phyloP scores from a whole-genome alignment of 495 filamentous ascomycete genomes.

The Hypomontagnella monticulosa region DNA sequence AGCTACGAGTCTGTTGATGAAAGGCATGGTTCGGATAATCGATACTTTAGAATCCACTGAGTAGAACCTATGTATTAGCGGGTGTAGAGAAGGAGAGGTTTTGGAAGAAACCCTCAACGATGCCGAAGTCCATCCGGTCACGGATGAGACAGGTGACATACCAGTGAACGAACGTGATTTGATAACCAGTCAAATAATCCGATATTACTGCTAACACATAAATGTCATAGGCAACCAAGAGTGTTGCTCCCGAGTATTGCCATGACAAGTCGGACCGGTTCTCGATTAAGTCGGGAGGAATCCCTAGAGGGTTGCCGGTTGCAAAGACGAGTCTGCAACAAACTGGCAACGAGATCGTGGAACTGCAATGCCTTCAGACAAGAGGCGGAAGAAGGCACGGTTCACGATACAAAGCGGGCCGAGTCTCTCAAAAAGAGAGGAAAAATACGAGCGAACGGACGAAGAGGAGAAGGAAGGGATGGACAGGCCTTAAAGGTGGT shows the following conservation, averaged over 20 bases:
- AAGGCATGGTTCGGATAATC: constrained; percentile 31
- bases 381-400: constrained; percentile 33
- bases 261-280: constrained; percentile 38
- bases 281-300: constrained; percentile 15
- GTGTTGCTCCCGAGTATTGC: constrained; percentile 34
- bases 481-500: constrained; percentile 40
- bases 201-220: constrained; percentile 21
- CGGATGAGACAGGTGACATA: constrained; percentile 14
- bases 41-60: constrained; percentile 14
- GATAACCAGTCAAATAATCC: constrained; percentile 24
- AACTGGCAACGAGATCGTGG: constrained; percentile 19
- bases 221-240: constrained; percentile 35
- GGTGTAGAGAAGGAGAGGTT: background rate
- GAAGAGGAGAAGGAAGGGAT: constrained; percentile 27
- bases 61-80: constrained; percentile 15
- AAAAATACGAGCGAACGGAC: constrained; percentile 29
- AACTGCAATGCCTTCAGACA: constrained; percentile 32
- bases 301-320: constrained; percentile 16
- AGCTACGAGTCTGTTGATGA: constrained; percentile 27
- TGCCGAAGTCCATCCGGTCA: constrained; percentile 6
- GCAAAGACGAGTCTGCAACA: constrained; percentile 21
- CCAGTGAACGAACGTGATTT: constrained; percentile 28
- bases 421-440: constrained; percentile 27
- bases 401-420: constrained; percentile 35
- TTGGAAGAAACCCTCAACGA: background rate